Evolutionary conservation across 768 basidiomycete species (phyloP).

Genomic region (Cyclocybe cylindracea): DNA sequence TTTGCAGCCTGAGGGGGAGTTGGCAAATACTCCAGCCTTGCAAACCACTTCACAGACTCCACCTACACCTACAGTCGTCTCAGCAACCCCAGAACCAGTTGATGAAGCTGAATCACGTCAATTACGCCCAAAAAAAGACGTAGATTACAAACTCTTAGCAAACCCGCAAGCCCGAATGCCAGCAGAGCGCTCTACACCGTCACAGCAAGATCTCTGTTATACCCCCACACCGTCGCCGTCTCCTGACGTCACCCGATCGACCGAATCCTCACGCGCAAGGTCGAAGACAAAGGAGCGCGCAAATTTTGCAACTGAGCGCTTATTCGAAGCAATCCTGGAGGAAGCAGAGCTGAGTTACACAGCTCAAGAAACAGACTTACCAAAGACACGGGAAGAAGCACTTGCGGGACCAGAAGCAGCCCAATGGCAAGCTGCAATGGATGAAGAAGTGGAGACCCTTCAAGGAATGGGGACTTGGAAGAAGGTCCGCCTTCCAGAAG

Average conservation of each 20-base stretch:
- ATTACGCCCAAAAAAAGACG: too few relatives aligned
- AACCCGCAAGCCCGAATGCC: too few relatives aligned
- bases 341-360: neutral
- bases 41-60: neutral
- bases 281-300: neutral
- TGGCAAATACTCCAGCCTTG: neutral
- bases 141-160: too few relatives aligned
- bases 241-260: slow-evolving; percentile 11
- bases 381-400: slow-evolving; percentile 6
- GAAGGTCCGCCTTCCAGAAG: slow-evolving; percentile 21
- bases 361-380: neutral
- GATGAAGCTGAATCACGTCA: too few relatives aligned
- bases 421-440: slow-evolving; percentile 24
- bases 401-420: slow-evolving; percentile 2
- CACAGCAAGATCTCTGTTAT: too few relatives aligned
- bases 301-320: neutral
- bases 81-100: too few relatives aligned
- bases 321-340: neutral
- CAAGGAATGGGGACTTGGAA: slow-evolving; percentile 30
- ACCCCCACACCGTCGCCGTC: too few relatives aligned
- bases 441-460: slow-evolving; percentile 24
- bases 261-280: slow-evolving; percentile 3
- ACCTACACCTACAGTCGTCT: too few relatives aligned
- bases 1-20: slow-evolving; percentile 16
- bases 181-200: too few relatives aligned